Evolutionary conservation across 768 basidiomycete species (phyloP), one percentile per base, ranked within the genome.

Genomic region (Macrocybe gigantea): DNA sequence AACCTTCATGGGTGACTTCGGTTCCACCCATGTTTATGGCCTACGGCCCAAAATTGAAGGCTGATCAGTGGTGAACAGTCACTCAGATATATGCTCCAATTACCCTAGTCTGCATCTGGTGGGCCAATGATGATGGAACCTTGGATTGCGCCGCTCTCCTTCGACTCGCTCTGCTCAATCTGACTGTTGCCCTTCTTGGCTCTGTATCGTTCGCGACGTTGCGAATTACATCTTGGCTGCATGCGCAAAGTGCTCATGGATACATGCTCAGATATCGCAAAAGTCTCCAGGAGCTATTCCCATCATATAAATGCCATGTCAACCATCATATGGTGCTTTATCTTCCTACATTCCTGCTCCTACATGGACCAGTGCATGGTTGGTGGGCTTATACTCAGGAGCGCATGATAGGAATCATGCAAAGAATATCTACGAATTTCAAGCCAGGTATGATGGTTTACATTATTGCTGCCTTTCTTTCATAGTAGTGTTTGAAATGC

Each of bases 311-410:
- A 1, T 46, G 74, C 12, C 51, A 50, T 1, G 63, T 68, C 0
- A 69, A 71, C 38, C 71, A 75, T 6, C 75, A 75, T 49, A 42
- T 70, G 3, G 49, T 67, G 1, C 52, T 77, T 12, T 73, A 76
- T 53, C 52, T 72, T 15, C 51, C 53, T 0, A 48, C 60, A 3
- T 55, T 59, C 14, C 49, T 76, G 2, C 46, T 48, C 1, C 46
- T 54, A 1, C 69, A 67, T 51, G 69, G 71, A 1, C 70, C 71
- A 0, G 58, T 56, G 6, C 70, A 67, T 44, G 54, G 58, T 5
- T 74, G 70, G 68, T 48, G 64, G 11, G 62, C 63, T 32, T 71
- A 62, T 37, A 51, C 64, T 1, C 69, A 69, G 42, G 68, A 72
- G 45, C 31, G 62, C 5, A 58, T 61, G 33, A 72, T 71, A 47